These are phyloP conservation scores for Rhododendron molle DNA, from an alignment of 148 eudicot genomes.

Conservation along the genomic window DNA sequence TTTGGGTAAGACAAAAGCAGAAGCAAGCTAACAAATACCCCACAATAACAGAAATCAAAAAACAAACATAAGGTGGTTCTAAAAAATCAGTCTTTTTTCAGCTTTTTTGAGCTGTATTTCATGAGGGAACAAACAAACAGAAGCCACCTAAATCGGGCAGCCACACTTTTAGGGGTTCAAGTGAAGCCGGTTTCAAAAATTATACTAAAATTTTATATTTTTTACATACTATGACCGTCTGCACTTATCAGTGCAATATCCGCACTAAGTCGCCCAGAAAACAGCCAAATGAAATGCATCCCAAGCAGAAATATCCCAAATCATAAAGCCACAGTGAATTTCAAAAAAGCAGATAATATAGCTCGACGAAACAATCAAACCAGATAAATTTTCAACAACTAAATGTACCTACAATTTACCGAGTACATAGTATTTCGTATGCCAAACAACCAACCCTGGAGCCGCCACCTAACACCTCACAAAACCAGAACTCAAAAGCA, in stretches of 20 bases:
- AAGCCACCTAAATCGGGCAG: background rate
- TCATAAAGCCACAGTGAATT: background rate
- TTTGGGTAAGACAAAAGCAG: background rate
- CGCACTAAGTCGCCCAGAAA: background rate
- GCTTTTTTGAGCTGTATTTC: background rate
- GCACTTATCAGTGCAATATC: background rate
- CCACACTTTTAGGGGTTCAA: background rate
- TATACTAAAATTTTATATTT: too few species aligned
- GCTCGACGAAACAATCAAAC: background rate
- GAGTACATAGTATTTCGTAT: too few species aligned
- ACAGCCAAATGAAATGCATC: background rate
- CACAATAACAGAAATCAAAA: background rate
- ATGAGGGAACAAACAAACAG: background rate
- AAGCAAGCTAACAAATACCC: background rate
- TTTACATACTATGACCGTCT: background rate
- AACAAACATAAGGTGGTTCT: background rate
- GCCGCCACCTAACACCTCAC: background rate
- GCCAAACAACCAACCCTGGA: background rate
- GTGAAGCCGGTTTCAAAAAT: background rate
- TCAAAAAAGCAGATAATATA: background rate
- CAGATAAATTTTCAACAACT: background rate
- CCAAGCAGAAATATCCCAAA: background rate
- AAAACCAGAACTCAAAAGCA: background rate
- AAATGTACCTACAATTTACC: too few species aligned
- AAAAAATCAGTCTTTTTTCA: background rate